These are phyloP conservation scores for Iberis pinnata DNA, from an alignment of 345 rosid genomes.

Conservation along the genomic window DNA sequence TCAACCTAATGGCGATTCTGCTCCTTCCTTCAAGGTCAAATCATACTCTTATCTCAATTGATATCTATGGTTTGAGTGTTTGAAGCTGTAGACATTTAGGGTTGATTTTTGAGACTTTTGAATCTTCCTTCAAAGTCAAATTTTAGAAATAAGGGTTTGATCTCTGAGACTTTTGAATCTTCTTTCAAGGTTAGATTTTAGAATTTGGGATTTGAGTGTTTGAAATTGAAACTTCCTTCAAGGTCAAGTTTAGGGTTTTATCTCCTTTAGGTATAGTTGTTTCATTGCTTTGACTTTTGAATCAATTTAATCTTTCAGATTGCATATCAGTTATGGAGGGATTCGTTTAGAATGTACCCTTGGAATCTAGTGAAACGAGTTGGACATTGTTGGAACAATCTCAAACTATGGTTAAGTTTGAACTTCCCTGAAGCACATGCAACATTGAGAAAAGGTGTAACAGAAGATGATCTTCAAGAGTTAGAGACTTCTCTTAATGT, in stretches of 20 bases:
- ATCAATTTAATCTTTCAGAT: conserved; percentile 29
- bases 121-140: conserved; percentile 75
- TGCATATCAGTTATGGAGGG: conserved; percentile 64
- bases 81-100: background rate
- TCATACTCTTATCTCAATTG: background rate
- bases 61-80: background rate
- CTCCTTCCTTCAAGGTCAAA: conserved; percentile 69
- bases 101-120: too few relatives aligned
- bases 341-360: conserved; percentile 66
- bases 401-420: conserved; percentile 48
- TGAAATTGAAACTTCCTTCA: too few relatives aligned
- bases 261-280: background rate
- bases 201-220: background rate
- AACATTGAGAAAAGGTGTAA: conserved; percentile 66
- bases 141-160: too few relatives aligned
- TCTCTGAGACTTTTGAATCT: too few relatives aligned
- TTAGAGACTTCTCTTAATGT: conserved; percentile 46
- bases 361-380: conserved; percentile 73
- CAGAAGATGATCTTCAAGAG: conserved; percentile 54
- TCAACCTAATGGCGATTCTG: conserved; percentile 48
- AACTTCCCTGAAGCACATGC: conserved; percentile 69
- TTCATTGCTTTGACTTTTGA: background rate
- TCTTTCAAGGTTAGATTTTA: too few relatives aligned
- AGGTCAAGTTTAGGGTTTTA: too few relatives aligned
- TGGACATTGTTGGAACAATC: conserved; percentile 65